Base-by-base conservation (phyloP, 441 rosid species). In the Euphorbia schlechtendalii region DNA sequence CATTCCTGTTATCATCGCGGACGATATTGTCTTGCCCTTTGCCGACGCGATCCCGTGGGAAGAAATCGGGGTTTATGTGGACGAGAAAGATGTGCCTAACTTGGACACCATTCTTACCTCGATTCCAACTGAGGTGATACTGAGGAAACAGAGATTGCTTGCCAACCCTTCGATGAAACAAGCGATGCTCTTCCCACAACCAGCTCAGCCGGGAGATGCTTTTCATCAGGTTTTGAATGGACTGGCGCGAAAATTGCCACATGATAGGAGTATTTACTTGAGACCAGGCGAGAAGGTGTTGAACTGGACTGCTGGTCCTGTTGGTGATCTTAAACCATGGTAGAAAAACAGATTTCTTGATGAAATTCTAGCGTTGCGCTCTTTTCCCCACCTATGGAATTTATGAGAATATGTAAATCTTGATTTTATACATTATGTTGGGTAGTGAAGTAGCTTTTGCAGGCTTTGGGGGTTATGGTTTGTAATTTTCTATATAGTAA, bases 21-120 rank as follows among this genome's bases (percentile, higher is more conserved):
- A 93, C 20, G 95, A 93, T 70, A 93, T 88, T 13, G 98, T 93
- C 63, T 74, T 93, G 34, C 97, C 97, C 41, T 90, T 93, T n/a
- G 98, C 97, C 1, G 98, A 93, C n/a, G 98, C 98, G 3, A 93
- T 93, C 62, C 96, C 98, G 0, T 93, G 96, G 97, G 96, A 93
- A 67, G 95, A 93, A 62, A 93, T 90, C 13, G 96, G 97, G 40
- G 92, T 93, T 7, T 88, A 76, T 71, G 96, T 90, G 0, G 95
- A 77, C 0, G 98, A 90, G 74, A 77, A 85, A 82, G 98, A 93
- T 30, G 98, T 93, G 9, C 92, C 96, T 2, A 76, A 83, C 59
- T 71, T 90, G 70, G 92, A 92, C 69, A 82, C 89, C 13, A 84
- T 90, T 65, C 86, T 92, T 8, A 90, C 96, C 10, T 92, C 98